phyloP scores from a whole-genome alignment of 2,329 filamentous ascomycete species.

The Blastomyces parvus region DNA sequence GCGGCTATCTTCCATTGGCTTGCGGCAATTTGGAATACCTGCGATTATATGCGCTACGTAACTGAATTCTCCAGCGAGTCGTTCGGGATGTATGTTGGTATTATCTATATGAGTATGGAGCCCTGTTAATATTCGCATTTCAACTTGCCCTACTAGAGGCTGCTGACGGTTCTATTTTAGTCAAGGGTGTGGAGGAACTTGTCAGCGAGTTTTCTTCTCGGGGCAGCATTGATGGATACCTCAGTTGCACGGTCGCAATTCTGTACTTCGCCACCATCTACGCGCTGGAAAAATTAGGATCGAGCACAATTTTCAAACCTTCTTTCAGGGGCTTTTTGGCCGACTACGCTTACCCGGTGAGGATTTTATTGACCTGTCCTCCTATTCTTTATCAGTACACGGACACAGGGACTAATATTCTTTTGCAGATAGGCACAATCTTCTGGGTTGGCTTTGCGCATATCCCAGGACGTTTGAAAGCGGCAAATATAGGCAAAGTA shows the following conservation, averaged over 20 bases:
- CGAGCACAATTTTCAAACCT: conserved; percentile 35
- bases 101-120: conserved; percentile 44
- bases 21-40: conserved; percentile 43
- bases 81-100: conserved; percentile 48
- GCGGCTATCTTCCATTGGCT: conserved; percentile 50
- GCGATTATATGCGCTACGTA: conserved; percentile 51
- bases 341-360: conserved; percentile 45
- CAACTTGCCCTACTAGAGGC: neutral
- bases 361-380: conserved; percentile 10
- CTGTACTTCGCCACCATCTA: conserved; percentile 45
- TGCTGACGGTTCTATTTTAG: conserved; percentile 21
- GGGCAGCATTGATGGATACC: conserved; percentile 37
- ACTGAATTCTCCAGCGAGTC: conserved; percentile 48
- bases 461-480: conserved; percentile 40
- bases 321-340: conserved; percentile 39
- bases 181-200: conserved; percentile 49
- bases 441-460: conserved; percentile 48
- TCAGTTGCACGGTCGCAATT: conserved; percentile 43
- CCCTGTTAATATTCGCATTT: neutral
- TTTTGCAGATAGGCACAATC: conserved; percentile 38
- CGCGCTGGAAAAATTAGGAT: conserved; percentile 41
- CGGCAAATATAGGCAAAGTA: conserved; percentile 34
- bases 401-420: neutral
- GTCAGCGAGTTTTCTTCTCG: conserved; percentile 41
- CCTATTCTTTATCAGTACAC: neutral